phyloP scores from a whole-genome alignment of 805 yeast species.

The Saccharomyces kudriavzevii region DNA sequence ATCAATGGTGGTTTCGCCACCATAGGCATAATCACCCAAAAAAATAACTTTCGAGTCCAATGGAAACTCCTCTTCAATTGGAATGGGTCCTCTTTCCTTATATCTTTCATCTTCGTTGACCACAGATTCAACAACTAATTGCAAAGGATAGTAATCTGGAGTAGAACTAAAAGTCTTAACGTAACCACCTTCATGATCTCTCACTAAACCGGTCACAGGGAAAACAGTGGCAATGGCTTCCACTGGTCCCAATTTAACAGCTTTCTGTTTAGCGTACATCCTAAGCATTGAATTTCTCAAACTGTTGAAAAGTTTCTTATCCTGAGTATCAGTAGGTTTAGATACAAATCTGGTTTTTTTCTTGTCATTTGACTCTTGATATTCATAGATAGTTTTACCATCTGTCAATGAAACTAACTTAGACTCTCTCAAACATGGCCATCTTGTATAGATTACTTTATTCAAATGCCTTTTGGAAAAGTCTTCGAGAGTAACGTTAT shows the following conservation, averaged over 20 bases:
- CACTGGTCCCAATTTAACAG: slow-evolving; percentile 49
- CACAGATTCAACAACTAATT: slow-evolving; percentile 69
- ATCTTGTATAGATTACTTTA: slow-evolving; percentile 61
- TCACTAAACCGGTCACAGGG: slow-evolving; percentile 67
- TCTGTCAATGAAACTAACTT: slow-evolving; percentile 58
- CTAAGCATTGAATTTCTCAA: slow-evolving; percentile 34
- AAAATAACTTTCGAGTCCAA: slow-evolving; percentile 61
- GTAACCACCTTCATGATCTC: slow-evolving; percentile 65
- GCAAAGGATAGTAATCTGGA: slow-evolving; percentile 61
- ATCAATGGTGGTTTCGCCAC: slow-evolving; percentile 61
- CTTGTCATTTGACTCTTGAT: slow-evolving; percentile 7
- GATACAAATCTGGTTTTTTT: slow-evolving; percentile 30
- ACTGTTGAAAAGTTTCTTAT: slow-evolving; percentile 38
- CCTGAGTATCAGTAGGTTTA: slow-evolving; percentile 40
- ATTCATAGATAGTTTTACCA: slow-evolving; percentile 39
- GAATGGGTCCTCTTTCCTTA: slow-evolving; percentile 61
- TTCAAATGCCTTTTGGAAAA: slow-evolving; percentile 57
- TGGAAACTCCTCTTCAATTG: slow-evolving; percentile 80
- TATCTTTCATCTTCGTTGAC: slow-evolving; percentile 67
- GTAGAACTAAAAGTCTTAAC: slow-evolving; percentile 57
- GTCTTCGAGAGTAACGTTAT: slow-evolving; percentile 51
- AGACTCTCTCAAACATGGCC: slow-evolving; percentile 89
- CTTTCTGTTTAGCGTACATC: slow-evolving; percentile 46
- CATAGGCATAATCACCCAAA: slow-evolving; percentile 82
- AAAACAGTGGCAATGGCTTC: slow-evolving; percentile 60